Percentiles rank a stretch among this genome's conserved stretches.
phyloP scores from a whole-genome alignment of 192 early-diverging fungal species.

The Phycomyces blakesleeanus region DNA sequence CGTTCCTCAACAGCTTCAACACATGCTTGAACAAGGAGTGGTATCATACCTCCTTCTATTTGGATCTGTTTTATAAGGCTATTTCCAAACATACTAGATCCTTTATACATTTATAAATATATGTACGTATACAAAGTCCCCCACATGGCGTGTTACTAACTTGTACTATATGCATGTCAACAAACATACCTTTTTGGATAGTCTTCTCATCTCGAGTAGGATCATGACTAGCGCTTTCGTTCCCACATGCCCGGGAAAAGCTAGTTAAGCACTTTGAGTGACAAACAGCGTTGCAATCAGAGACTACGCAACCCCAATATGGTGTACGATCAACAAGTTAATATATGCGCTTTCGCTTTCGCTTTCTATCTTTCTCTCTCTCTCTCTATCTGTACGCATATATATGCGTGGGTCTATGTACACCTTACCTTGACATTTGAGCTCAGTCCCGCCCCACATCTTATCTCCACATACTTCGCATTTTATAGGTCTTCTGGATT shows the following conservation, averaged over 20 bases:
- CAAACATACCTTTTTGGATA: background rate
- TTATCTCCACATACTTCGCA: conserved; percentile 52
- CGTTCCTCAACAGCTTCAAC: conserved; percentile 62
- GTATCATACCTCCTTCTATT: conserved; percentile 51
- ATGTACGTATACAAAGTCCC: background rate
- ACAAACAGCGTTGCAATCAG: background rate
- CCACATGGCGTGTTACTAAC: background rate
- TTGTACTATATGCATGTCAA: background rate
- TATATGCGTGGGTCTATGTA: background rate
- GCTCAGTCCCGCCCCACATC: conserved; percentile 43
- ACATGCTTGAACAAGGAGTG: conserved; percentile 63
- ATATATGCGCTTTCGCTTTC: too few species aligned
- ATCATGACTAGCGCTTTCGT: background rate
- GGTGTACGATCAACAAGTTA: too few species aligned
- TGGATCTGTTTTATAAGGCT: conserved; percentile 48
- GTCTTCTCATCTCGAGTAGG: background rate
- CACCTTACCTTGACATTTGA: conserved; percentile 37
- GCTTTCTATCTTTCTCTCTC: too few species aligned
- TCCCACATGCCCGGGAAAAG: background rate
- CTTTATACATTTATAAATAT: too few species aligned
- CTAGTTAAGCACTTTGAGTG: background rate
- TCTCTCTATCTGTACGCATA: too few species aligned
- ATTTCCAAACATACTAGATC: conserved; percentile 59
- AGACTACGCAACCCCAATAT: background rate
- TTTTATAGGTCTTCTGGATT: conserved; percentile 33